Conservation (phyloP, 2,329 filamentous ascomycete species). For the Rhynchosporium agropyri region DNA sequence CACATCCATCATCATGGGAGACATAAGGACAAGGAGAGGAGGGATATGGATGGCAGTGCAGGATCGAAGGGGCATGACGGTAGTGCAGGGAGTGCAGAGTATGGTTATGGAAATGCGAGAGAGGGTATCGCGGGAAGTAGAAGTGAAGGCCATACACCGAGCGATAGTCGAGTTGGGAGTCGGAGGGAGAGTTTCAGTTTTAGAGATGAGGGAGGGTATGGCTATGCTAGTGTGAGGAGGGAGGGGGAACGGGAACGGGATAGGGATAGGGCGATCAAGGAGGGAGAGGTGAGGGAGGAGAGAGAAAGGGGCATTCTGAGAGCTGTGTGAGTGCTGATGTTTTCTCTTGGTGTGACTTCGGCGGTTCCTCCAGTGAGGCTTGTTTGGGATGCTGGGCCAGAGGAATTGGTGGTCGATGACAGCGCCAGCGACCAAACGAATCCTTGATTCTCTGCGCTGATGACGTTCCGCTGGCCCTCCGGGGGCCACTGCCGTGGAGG, state of each 20-base stretch:
- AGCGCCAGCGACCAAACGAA: no score
- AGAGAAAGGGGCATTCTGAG: slow-evolving; percentile 45
- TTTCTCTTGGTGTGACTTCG: background rate
- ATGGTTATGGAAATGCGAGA: slow-evolving; percentile 18
- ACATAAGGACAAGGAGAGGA: slow-evolving; percentile 13
- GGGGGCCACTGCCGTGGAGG: no score
- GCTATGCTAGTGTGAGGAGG: slow-evolving; percentile 25
- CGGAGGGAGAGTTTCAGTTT: slow-evolving; percentile 48
- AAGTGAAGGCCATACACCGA: slow-evolving; percentile 49
- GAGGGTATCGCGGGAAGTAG: slow-evolving; percentile 29
- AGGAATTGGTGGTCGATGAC: no score
- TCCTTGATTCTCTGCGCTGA: no score
- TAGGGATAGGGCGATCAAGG: slow-evolving; percentile 39
- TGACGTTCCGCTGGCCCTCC: no score
- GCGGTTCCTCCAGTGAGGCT: no score
- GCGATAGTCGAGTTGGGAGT: slow-evolving; percentile 49
- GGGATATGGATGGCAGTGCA: no score
- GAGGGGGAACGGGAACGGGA: no score
- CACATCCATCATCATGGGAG: slow-evolving; percentile 41
- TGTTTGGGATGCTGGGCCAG: no score
- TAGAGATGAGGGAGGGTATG: slow-evolving; percentile 41
- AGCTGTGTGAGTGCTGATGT: slow-evolving; percentile 43
- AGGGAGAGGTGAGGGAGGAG: slow-evolving; percentile 49
- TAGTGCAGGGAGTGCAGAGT: no score
- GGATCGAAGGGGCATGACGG: no score